phyloP scores from a whole-genome alignment of 148 eudicot genomes.

The Camellia lanceoleosa region DNA sequence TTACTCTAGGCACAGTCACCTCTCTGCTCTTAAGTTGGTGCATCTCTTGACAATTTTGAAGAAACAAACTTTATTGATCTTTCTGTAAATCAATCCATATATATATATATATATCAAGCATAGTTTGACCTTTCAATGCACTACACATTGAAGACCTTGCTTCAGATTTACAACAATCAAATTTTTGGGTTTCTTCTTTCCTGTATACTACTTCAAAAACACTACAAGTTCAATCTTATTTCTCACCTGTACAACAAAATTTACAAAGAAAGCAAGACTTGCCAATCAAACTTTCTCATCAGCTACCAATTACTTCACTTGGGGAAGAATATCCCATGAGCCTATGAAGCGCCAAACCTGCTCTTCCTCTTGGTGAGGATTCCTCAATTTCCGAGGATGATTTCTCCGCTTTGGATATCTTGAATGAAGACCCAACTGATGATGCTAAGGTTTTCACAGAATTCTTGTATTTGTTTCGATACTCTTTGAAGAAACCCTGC shows the following conservation, averaged over 20 bases:
- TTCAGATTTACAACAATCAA: no score
- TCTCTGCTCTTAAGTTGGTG: no score
- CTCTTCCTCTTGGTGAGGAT: slow-evolving; percentile 28
- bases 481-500: slow-evolving; percentile 19
- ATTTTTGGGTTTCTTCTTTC: no score
- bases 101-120: no score
- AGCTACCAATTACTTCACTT: slow-evolving; percentile 27
- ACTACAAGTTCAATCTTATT: no score
- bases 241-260: neutral
- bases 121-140: no score
- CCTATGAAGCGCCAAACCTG: slow-evolving; percentile 68
- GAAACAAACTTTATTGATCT: no score
- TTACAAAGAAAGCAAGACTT: neutral
- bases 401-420: slow-evolving; percentile 26
- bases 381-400: slow-evolving; percentile 48
- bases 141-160: no score
- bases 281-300: neutral
- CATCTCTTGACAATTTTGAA: no score
- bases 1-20: no score
- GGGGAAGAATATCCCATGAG: slow-evolving; percentile 88
- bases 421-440: slow-evolving; percentile 22
- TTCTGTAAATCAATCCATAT: no score
- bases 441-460: slow-evolving; percentile 16
- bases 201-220: no score
- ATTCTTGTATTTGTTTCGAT: slow-evolving; percentile 18